Evolutionary conservation across 2,329 filamentous ascomycete genomes (phyloP), one percentile per base, ranked within the genome.

Genomic region (Phialophora tarda): DNA sequence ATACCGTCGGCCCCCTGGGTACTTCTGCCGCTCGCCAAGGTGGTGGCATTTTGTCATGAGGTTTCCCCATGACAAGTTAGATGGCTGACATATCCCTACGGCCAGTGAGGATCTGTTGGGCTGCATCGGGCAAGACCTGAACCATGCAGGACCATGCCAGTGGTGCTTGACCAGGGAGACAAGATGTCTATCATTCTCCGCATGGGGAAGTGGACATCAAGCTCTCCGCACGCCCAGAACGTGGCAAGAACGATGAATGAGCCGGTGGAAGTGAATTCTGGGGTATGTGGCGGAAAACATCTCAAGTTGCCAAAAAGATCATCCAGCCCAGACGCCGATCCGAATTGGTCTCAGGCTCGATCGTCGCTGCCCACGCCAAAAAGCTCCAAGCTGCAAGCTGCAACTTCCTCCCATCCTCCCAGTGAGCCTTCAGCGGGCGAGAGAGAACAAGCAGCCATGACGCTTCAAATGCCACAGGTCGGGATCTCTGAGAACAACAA

Each of bases 201-300:
- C 57, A 23, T 50, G 38, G 47, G 44, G 44, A 50, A 59, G 47
- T 59, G 38, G 24, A 59, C 38, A 28, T 32, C 30, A 21, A 47
- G 44, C 26, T 48, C 57, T 59, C 57, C 57, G 57, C 57, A 59
- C 57, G 57, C 26, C 44, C 41, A 59, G 26, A 51, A 30, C 44
- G 57, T 30, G 57, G 57, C 57, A 23, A 44, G 38, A 17, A 17
- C 38, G 38, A n/a, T 44, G 38, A n/a, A 44, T 1, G 38, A 44
- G 38, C 38, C 17, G 38, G 38, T 21, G 38, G 38, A 21, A 7
- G 38, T 44, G 38, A 44, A 8, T n/a, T n/a, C 11, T 11, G 32
- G 32, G 32, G 10, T 34, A 34, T 11, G 32, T 34, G 32, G 38
- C 38, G 38, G 38, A 8, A 44, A 21, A 7, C 14, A n/a, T 44